Percentiles rank a stretch among this genome's conserved stretches.
Evolutionary conservation across 257 asterid genomes (phyloP).

Genomic region (Nicotiana noctiflora): DNA sequence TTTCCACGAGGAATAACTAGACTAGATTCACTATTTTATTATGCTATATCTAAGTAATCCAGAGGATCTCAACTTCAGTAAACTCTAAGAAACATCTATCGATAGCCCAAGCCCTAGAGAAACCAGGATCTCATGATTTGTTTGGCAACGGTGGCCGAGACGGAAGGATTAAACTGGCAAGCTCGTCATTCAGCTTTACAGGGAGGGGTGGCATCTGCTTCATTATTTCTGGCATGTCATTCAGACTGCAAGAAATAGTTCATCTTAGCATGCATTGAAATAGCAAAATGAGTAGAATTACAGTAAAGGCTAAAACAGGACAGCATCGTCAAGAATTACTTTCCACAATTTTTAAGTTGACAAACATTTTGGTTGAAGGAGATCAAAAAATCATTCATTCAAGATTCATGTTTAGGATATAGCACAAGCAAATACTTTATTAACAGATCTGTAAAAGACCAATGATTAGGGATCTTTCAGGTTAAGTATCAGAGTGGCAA

Average conservation of each 20-base stretch:
- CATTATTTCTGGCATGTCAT: conserved; percentile 69
- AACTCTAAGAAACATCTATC: conserved; percentile 14
- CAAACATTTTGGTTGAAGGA: not conserved
- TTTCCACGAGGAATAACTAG: conserved; percentile 11
- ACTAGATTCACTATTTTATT: conserved; percentile 24
- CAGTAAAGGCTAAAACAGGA: not conserved
- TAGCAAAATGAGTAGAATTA: not conserved
- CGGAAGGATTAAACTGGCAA: conserved; percentile 62
- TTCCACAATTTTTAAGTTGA: not conserved
- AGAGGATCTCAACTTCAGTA: conserved; percentile 2
- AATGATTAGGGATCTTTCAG: not conserved
- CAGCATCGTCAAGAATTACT: not conserved
- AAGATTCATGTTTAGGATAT: not conserved
- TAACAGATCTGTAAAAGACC: not conserved
- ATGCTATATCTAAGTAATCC: conserved; percentile 18
- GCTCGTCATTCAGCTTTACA: conserved; percentile 73
- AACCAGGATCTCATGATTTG: conserved; percentile 28
- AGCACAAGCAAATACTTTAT: not conserved
- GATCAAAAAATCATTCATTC: not conserved
- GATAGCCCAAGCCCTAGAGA: not conserved
- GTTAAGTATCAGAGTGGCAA: not conserved
- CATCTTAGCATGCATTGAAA: conserved; percentile 9
- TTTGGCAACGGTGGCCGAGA: conserved; percentile 29
- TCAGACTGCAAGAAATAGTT: conserved; percentile 39
- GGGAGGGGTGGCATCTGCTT: conserved; percentile 90